Percentiles rank a stretch among this genome's conserved stretches.
These are phyloP conservation scores for Fusarium lyarnte DNA, from an alignment of 2,329 filamentous ascomycete genomes.

Conservation along the genomic window DNA sequence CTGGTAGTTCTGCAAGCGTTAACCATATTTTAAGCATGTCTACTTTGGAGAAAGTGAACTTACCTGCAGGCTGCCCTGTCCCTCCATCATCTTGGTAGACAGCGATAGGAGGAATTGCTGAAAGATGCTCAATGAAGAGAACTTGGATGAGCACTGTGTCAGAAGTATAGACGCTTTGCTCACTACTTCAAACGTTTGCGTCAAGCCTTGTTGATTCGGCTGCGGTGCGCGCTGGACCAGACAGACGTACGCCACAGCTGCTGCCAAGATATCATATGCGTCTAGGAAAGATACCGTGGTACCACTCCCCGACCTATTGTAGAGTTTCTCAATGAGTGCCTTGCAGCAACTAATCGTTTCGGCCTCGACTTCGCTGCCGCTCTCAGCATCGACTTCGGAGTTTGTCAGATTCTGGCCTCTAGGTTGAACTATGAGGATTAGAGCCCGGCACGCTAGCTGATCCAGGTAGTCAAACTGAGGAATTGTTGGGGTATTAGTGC, in stretches of 20 bases:
- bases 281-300: conserved; percentile 11
- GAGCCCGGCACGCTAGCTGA: conserved; percentile 1
- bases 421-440: neutral
- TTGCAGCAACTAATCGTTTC: conserved; percentile 15
- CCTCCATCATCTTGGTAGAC: conserved; percentile 17
- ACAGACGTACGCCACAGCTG: neutral
- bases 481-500: neutral
- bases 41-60: fast-evolving
- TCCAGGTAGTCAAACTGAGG: neutral
- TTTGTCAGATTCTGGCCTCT: fast-evolving
- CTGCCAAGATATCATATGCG: conserved; percentile 20
- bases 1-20: neutral
- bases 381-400: neutral
- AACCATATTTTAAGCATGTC: neutral
- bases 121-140: neutral
- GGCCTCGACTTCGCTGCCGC: neutral
- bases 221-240: neutral
- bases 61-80: neutral
- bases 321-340: conserved; percentile 3
- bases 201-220: neutral
- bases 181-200: conserved; percentile 15
- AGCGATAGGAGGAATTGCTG: conserved; percentile 8
- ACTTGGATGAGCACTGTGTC: conserved; percentile 14
- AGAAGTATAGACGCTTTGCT: conserved; percentile 19
- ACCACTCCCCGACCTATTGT: neutral